A percentile compares a stretch with the other conserved stretches of the same genome.
Evolutionary conservation across 2,329 filamentous ascomycete species (phyloP).

Genomic region (Sclerotinia borealis): DNA sequence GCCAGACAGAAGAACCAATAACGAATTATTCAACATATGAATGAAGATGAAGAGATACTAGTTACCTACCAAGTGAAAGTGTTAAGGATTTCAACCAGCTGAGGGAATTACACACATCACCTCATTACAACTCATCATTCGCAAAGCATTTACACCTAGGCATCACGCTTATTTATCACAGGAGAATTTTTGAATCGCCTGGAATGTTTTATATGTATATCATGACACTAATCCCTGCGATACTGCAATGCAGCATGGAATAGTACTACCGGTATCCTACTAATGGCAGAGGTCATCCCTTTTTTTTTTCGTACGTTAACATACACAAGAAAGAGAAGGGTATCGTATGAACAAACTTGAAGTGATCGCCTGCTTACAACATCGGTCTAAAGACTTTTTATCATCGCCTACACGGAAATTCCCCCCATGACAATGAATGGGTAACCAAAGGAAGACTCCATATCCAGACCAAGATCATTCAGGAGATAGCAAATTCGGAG

Average conservation of each 20-base stretch:
- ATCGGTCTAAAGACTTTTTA: neutral
- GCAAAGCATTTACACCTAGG: too few relatives aligned
- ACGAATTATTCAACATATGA: too few relatives aligned
- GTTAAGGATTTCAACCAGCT: too few relatives aligned
- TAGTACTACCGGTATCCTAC: slow-evolving; percentile 1
- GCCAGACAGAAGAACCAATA: too few relatives aligned
- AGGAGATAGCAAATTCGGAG: neutral
- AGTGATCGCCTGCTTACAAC: neutral
- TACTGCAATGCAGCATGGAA: neutral
- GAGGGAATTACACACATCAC: too few relatives aligned
- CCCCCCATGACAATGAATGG: neutral
- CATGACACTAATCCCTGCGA: neutral
- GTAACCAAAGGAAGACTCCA: neutral
- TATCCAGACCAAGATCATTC: neutral
- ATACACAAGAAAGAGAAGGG: neutral
- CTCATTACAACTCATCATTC: too few relatives aligned
- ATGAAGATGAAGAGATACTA: too few relatives aligned
- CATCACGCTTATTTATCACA: neutral
- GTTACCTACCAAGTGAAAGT: too few relatives aligned
- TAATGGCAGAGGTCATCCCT: neutral
- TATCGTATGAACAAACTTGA: neutral
- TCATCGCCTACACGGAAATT: neutral
- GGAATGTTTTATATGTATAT: neutral
- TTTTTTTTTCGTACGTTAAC: neutral
- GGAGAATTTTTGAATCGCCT: neutral